Conservation (phyloP, 306 rosid species). For the Vicia villosa region DNA sequence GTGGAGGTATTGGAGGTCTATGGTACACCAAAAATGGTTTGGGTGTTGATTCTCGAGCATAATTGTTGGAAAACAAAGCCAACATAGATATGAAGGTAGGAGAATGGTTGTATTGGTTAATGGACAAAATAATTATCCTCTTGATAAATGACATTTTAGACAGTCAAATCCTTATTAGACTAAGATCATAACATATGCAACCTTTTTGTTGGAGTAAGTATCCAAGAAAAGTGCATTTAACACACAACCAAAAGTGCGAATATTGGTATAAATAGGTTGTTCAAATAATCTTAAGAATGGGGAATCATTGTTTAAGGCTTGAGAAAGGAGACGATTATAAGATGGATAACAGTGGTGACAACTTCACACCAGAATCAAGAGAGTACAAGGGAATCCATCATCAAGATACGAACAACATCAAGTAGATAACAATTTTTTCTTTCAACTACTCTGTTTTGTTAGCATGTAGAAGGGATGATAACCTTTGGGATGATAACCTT, state of each 20-base stretch:
- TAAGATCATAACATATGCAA: background rate
- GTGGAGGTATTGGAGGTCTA: no score
- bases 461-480: background rate
- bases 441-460: background rate
- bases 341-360: background rate
- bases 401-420: background rate
- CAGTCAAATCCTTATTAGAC: no score
- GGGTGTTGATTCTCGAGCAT: background rate
- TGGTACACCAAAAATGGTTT: background rate
- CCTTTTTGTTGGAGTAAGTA: background rate
- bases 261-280: background rate
- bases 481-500: constrained; percentile 15
- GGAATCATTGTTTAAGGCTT: background rate
- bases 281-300: background rate
- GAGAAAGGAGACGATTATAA: background rate
- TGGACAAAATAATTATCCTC: background rate
- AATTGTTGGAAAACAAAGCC: background rate
- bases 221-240: background rate
- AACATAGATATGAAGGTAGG: background rate
- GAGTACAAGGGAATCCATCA: background rate
- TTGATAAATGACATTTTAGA: background rate
- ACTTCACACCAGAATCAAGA: background rate
- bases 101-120: background rate
- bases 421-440: background rate
- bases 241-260: background rate